Conservation (phyloP, 2,329 filamentous ascomycete species). For the Cytospora mali region DNA sequence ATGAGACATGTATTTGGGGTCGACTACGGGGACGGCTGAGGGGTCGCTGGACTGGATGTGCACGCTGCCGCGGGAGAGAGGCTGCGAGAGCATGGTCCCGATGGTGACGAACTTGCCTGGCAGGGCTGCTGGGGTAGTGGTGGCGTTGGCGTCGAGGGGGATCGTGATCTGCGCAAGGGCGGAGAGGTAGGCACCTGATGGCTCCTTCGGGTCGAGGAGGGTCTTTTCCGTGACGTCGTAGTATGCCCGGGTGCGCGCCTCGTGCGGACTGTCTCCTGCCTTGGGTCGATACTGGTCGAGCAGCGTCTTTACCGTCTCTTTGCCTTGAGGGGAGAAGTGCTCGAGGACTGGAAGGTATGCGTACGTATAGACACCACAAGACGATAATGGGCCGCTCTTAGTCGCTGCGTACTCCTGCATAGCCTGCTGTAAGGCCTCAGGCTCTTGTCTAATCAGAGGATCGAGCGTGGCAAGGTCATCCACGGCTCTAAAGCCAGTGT, state of each 20-base stretch:
- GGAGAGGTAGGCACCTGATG: constrained; percentile 19
- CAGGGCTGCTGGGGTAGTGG: constrained; percentile 32
- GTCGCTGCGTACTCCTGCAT: constrained; percentile 36
- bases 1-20: constrained; percentile 55
- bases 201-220: constrained; percentile 6
- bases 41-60: constrained; percentile 52
- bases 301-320: constrained; percentile 3
- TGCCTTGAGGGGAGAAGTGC: not conserved
- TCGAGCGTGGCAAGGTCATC: constrained; percentile 9
- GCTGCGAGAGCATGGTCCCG: constrained; percentile 58
- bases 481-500: constrained; percentile 6
- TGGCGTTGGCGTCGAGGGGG: constrained; percentile 29
- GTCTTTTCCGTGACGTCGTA: constrained; percentile 3
- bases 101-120: constrained; percentile 52
- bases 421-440: constrained; percentile 26
- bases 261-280: not conserved
- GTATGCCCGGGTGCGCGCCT: not conserved
- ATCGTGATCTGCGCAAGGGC: constrained; percentile 33
- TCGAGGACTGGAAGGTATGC: constrained; percentile 15
- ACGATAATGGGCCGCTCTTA: constrained; percentile 32
- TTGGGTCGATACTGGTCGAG: constrained; percentile 5
- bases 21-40: constrained; percentile 49
- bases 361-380: constrained; percentile 28
- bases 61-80: constrained; percentile 57
- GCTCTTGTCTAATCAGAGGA: constrained; percentile 18